Conservation (phyloP, 495 filamentous ascomycete species). For the Parathielavia appendiculata region DNA sequence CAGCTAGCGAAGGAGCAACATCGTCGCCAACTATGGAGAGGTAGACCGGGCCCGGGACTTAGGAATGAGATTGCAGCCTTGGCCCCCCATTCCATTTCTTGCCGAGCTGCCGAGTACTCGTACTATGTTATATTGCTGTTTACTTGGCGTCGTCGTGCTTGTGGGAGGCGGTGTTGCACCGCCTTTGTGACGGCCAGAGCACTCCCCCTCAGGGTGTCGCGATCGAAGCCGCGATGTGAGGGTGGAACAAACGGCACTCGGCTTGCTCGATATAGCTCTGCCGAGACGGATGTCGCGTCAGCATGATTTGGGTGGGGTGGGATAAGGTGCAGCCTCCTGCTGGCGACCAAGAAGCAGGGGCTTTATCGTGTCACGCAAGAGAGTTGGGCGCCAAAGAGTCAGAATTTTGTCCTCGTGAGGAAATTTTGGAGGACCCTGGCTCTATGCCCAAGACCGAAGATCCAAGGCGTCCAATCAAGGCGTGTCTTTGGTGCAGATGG, state of each 20-base stretch:
- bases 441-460: slow-evolving; percentile 16
- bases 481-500: background rate
- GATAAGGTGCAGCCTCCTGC: slow-evolving; percentile 12
- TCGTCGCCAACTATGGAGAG: no score
- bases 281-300: slow-evolving; percentile 18
- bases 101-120: no score
- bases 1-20: background rate
- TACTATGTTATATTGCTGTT: no score
- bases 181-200: background rate
- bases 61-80: no score
- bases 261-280: slow-evolving; percentile 28
- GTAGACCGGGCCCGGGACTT: no score
- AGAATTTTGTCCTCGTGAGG: slow-evolving; percentile 31
- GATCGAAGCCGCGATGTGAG: background rate
- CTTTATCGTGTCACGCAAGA: slow-evolving; percentile 16
- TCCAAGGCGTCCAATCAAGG: slow-evolving; percentile 18
- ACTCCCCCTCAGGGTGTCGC: background rate
- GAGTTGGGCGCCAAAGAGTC: slow-evolving; percentile 15
- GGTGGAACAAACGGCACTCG: slow-evolving; percentile 17
- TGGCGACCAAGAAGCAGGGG: slow-evolving; percentile 5
- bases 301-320: slow-evolving; percentile 2
- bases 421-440: slow-evolving; percentile 13
- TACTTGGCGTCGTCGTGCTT: background rate
- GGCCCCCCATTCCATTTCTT: no score
- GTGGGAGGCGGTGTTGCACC: background rate